Base-by-base conservation (phyloP, 2,329 filamentous ascomycete genomes). In the Curvularia spicifera region DNA sequence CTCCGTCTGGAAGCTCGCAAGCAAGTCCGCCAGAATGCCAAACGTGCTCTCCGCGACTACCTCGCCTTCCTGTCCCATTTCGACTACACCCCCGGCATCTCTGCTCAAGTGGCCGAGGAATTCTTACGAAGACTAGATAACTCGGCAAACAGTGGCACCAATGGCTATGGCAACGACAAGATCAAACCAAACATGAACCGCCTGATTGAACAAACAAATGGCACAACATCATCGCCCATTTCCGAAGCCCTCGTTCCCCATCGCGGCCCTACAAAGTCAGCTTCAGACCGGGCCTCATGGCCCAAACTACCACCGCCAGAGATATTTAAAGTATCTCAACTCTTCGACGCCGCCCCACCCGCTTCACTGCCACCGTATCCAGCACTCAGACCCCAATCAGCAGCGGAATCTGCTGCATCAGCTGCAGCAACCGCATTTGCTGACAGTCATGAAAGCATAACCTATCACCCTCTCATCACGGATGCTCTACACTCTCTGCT, bases 401-500 rank as follows among this genome's bases (percentile, higher is more conserved):
- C 68, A 51, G 71, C 67, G 31, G 71, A 75, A 15, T 64, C 65
- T 0, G 61, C 68, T 9, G 64, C 69, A 29, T 66, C 70, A 3
- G 71, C 69, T 1, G 76, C 79, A 40, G 76, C 77, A 47, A 65
- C 68, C 28, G 71, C 72, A 53, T 71, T 75, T 45, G 73, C 79
- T 10, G 79, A 82, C 55, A 81, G 78, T 51, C 81, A 85, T 43
- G 90, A 92, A 77, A 83, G 84, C 40, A 83, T 91, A 28, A 95
- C 91, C 0, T 95, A 91, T 72, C 91, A 96, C 69, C 92, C 91
- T 0, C 83, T 95, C 8, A 82, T 96, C 10, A 87, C 87, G 6
- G 91, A 96, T 64, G 89, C 89, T 1, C 83, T 96, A 0, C 91
- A 96, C 74, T 89, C 87, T 4, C 78, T 95, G 1, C 85, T 96